Base-by-base conservation (phyloP, 371 early-diverging fungal species). In the Encephalitozoon intestinalis region DNA sequence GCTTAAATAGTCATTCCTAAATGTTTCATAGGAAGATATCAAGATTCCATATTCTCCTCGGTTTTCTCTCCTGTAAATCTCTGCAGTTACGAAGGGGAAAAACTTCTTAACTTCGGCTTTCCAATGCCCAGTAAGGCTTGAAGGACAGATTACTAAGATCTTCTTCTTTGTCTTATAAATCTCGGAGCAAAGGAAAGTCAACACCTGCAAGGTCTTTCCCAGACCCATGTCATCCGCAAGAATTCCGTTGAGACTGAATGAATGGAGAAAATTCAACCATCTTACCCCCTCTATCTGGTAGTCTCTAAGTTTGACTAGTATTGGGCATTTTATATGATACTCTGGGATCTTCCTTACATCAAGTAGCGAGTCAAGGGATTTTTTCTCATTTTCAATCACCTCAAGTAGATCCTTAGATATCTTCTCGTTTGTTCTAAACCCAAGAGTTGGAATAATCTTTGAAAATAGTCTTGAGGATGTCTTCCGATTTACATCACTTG, bases 121-220 rank as follows among this genome's bases (percentile, higher is more conserved):
- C 99, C 99, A 99, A 82, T 99, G 97, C 0, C 93, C 92, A 6
- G 92, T 91, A 70, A 97, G 83, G 2, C 94, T 92, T 0, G 94
- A 90, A 1, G 99, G 99, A 79, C 96, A 96, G 11, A 97, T 91
- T 12, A 99, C 93, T 44, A 99, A 84, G 0, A 91, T 91, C 4
- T 93, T 93, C 67, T 23, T 70, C 21, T 74, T 49, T 52, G 76
- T 69, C 4, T 72, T 66, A 31, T 70, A 53, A 1, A 75, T 77
- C 49, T 70, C 79, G 26, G 53, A 66, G 34, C 65, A 41, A 5
- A 84, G 41, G 66, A 79, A 82, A 5, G 81, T 39, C 44, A 85
- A 70, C 1, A 81, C 82, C 83, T 99, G 97, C 11, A 97, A 85
- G 0, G 97, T 97, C 85, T 96, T 99, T 41, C 93, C 97, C 72